These are phyloP conservation scores for Akebia trifoliata DNA, from an alignment of 164 flowering plant species.

Conservation along the genomic window DNA sequence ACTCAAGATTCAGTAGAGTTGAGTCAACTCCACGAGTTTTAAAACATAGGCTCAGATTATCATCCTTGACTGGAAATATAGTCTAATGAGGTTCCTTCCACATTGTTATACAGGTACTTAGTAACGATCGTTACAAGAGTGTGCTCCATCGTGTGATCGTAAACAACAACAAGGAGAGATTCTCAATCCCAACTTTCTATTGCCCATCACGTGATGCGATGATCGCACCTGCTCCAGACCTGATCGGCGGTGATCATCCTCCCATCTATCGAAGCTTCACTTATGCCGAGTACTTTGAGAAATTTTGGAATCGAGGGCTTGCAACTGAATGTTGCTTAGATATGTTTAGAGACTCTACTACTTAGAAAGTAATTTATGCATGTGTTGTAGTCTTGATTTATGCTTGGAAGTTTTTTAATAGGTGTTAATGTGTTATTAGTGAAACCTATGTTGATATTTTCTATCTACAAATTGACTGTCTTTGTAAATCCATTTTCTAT, in stretches of 20 bases:
- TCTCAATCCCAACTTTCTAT: constrained; percentile 57
- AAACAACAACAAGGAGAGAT: constrained; percentile 40
- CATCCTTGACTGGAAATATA: neutral
- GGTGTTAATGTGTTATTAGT: no score
- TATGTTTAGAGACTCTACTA: constrained; percentile 19
- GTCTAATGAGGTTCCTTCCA: no score
- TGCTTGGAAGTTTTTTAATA: no score
- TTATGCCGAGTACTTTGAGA: constrained; percentile 32
- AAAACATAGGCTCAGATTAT: no score
- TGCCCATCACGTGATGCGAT: constrained; percentile 50
- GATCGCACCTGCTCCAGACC: constrained; percentile 36
- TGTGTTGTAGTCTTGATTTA: no score
- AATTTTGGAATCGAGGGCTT: constrained; percentile 49
- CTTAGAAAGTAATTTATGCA: no score
- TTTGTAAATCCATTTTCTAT: no score
- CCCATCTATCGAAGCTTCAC: constrained; percentile 34
- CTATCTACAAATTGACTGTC: no score
- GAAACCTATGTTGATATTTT: no score
- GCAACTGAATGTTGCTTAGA: constrained; percentile 31
- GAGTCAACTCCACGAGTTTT: no score
- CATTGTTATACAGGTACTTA: constrained; percentile 45
- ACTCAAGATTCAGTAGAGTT: no score
- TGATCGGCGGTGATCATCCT: constrained; percentile 22
- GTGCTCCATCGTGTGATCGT: constrained; percentile 61
- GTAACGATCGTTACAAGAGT: constrained; percentile 61